Conservation (phyloP, 495 filamentous ascomycete genomes). For the Penicillium herquei region DNA sequence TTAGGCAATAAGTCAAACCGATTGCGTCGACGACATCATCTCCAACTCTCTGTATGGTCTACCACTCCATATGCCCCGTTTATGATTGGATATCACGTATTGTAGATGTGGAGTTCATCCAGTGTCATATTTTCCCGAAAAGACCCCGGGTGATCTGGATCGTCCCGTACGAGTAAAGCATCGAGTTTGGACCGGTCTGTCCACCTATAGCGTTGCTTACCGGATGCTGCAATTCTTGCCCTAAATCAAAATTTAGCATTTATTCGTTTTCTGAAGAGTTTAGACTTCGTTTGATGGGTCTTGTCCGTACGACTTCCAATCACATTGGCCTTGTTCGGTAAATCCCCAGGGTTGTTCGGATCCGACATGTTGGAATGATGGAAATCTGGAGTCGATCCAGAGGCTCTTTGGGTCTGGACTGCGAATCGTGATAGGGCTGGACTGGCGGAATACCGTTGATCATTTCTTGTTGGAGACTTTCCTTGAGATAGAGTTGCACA, state of each 20-base stretch:
- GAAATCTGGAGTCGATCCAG: no score
- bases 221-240: no score
- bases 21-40: slow-evolving; percentile 1
- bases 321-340: not conserved
- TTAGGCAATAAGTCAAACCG: not conserved
- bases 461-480: not conserved
- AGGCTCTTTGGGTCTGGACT: no score
- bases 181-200: no score
- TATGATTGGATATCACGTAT: not conserved
- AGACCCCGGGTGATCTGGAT: not conserved
- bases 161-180: no score
- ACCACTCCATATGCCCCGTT: not conserved
- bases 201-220: no score
- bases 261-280: not conserved
- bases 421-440: not conserved
- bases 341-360: not conserved
- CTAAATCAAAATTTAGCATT: no score
- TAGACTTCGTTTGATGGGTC: not conserved
- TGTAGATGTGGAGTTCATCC: not conserved
- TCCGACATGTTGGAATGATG: not conserved
- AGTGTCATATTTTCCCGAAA: not conserved
- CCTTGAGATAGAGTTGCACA: not conserved
- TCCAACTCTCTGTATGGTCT: not conserved
- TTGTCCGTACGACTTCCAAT: not conserved
- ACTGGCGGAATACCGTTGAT: not conserved